Conservation (phyloP, 2,329 filamentous ascomycete species). For the Coniochaeta hoffmannii region DNA sequence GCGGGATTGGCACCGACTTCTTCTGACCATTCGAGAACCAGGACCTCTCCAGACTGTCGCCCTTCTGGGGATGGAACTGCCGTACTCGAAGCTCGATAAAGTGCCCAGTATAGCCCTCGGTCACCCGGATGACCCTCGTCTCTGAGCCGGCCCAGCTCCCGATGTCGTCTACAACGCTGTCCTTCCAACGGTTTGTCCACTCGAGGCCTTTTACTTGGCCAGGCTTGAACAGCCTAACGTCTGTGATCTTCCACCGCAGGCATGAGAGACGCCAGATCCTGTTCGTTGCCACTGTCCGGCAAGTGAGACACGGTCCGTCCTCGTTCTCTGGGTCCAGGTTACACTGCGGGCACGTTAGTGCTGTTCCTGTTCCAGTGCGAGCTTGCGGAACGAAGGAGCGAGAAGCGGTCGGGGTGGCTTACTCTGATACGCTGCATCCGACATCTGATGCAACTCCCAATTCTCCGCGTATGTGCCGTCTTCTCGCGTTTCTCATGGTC, state of each 20-base stretch:
- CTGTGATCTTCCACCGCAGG: constrained; percentile 53
- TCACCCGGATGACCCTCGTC: constrained; percentile 40
- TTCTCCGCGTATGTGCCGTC: constrained; percentile 49
- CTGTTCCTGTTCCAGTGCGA: not conserved
- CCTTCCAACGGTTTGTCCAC: constrained; percentile 52
- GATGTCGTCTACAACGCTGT: constrained; percentile 47
- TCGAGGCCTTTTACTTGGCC: constrained; percentile 50
- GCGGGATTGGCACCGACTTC: constrained; percentile 43
- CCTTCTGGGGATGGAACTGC: constrained; percentile 44
- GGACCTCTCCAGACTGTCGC: constrained; percentile 46
- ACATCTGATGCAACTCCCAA: constrained; percentile 53
- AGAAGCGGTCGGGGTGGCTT: constrained; percentile 20
- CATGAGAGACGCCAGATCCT: constrained; percentile 45
- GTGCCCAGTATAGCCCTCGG: constrained; percentile 45
- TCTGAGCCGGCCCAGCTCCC: constrained; percentile 47
- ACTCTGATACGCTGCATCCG: constrained; percentile 56
- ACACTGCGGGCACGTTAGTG: constrained; percentile 31
- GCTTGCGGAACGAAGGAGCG: not conserved
- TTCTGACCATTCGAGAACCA: constrained; percentile 42
- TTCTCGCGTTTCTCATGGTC: constrained; percentile 41
- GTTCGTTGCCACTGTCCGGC: constrained; percentile 43
- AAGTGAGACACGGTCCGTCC: constrained; percentile 43
- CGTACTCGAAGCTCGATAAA: constrained; percentile 43
- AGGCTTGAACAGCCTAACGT: constrained; percentile 50
- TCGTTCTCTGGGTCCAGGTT: constrained; percentile 40